Base-by-base conservation (phyloP, 176 grass and related monocot species). In the Themeda triandra region DNA sequence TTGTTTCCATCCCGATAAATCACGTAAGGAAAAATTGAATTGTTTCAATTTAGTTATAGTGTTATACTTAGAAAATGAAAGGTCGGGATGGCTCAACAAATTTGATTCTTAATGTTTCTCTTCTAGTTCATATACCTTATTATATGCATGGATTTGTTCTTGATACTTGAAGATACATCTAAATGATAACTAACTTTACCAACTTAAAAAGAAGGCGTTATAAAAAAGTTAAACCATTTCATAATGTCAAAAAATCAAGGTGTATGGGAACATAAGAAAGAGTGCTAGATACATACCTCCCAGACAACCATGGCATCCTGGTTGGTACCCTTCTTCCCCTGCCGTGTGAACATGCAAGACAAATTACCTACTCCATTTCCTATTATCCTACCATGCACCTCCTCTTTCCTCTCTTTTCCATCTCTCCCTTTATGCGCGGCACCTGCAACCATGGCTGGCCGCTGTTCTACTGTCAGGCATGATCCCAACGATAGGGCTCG, bases 221-320 rank as follows among this genome's bases (percentile, higher is more conserved):
- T 58, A 69, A 35, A 25, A 74, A 60, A 85, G 11, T 17, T n/a
- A 76, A 62, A 76, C 2, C 9, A 32, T 66, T 60, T 60, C 9
- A 9, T 24, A 60, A 60, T 25, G 56, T 25, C 24, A 60, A n/a
- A 23, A 60, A 59, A 59, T 59, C 54, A 24, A 24, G 2, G 54
- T 59, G 0, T 8, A 59, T 59, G 54, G 54, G 54, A 59, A 24
- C 54, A 23, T 10, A 56, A 56, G 19, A 10, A 6, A 56, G 19
- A 23, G 53, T 25, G 6, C n/a, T 15, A 70, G 4, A 7, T 28
- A 45, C 25, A 64, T 85, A 96, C 94, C 91, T 96, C 94, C 91
- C 91, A 96, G 13, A 87, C 81, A 32, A 96, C 84, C 94, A 96
- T 96, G 77, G 93, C 91, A 7, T 96, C 93, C 60, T 96, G 88